Evolutionary conservation across 1,284 basidiomycete genomes (phyloP).

Genomic region (Sporisorium exsertum): DNA sequence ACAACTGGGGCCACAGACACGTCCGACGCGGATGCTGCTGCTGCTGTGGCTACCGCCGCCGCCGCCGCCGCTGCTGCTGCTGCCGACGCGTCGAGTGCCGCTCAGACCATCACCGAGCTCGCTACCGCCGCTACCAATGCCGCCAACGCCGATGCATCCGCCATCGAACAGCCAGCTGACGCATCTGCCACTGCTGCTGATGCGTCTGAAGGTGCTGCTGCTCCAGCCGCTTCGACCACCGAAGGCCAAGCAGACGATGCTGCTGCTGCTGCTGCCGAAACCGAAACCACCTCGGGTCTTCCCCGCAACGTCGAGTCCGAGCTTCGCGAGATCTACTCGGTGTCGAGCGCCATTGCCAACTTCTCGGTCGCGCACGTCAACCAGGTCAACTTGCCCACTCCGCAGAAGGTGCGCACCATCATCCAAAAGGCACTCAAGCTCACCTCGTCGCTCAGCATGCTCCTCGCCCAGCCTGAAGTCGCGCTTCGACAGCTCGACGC

Average conservation of each 20-base stretch:
- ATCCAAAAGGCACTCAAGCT: constrained; percentile 55
- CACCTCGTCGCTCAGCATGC: constrained; percentile 54
- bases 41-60: constrained; percentile 20
- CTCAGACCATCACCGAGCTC: constrained; percentile 46
- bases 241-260: constrained; percentile 14
- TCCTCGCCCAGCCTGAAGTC: constrained; percentile 50
- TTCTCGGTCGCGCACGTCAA: constrained; percentile 52
- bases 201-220: neutral
- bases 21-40: constrained; percentile 5
- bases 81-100: constrained; percentile 43
- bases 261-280: constrained; percentile 7
- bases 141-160: constrained; percentile 11
- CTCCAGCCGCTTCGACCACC: constrained; percentile 2
- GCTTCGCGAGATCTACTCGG: constrained; percentile 52
- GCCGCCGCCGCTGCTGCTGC: constrained; percentile 33
- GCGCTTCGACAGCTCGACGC: constrained; percentile 46
- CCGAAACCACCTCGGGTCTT: constrained; percentile 26
- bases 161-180: constrained; percentile 2
- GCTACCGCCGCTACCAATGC: constrained; percentile 47
- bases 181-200: constrained; percentile 2
- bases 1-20: neutral
- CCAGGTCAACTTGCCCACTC: constrained; percentile 33
- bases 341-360: constrained; percentile 55
- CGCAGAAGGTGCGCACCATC: constrained; percentile 48
- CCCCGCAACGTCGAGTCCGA: constrained; percentile 37